These are phyloP conservation scores for Hymenoscyphus linearis DNA, from an alignment of 2,329 filamentous ascomycete species.

Conservation along the genomic window DNA sequence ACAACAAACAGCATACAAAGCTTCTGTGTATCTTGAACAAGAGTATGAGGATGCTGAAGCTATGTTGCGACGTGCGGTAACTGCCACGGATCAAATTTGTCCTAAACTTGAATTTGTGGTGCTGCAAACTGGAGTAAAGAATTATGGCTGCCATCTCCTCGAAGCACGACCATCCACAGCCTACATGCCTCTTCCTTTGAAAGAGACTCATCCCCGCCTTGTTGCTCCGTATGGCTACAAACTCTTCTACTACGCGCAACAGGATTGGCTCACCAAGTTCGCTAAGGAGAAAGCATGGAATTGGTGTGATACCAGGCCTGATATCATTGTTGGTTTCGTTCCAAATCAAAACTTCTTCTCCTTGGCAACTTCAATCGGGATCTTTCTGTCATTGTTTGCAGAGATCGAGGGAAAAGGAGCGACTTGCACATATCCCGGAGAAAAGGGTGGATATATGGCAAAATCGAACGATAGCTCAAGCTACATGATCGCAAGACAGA, in stretches of 20 bases:
- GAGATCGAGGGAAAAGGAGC: conserved; percentile 36
- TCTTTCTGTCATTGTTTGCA: conserved; percentile 35
- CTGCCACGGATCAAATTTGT: conserved; percentile 32
- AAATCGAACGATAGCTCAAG: conserved; percentile 37
- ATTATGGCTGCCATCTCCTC: conserved; percentile 39
- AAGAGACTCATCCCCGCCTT: conserved; percentile 32
- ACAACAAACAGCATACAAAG: conserved; percentile 35
- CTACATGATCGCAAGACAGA: conserved; percentile 38
- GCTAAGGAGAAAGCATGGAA: conserved; percentile 36
- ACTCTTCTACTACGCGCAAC: conserved; percentile 39
- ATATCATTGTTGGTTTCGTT: conserved; percentile 39
- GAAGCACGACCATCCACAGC: conserved; percentile 35
- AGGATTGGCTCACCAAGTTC: conserved; percentile 35
- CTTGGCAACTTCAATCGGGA: conserved; percentile 34
- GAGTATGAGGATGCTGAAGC: conserved; percentile 37
- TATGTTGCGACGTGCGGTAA: conserved; percentile 38
- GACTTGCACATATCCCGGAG: conserved; percentile 37
- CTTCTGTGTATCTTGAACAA: conserved; percentile 34
- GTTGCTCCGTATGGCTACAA: conserved; percentile 33
- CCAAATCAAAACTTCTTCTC: conserved; percentile 38
- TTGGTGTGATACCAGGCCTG: conserved; percentile 37
- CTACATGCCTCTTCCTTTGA: conserved; percentile 33
- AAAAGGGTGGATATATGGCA: conserved; percentile 34
- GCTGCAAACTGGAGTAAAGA: conserved; percentile 34
- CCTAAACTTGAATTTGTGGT: conserved; percentile 35